These are phyloP conservation scores for Rhodotorula sp. DNA, from an alignment of 1,284 basidiomycete species.

Conservation along the genomic window DNA sequence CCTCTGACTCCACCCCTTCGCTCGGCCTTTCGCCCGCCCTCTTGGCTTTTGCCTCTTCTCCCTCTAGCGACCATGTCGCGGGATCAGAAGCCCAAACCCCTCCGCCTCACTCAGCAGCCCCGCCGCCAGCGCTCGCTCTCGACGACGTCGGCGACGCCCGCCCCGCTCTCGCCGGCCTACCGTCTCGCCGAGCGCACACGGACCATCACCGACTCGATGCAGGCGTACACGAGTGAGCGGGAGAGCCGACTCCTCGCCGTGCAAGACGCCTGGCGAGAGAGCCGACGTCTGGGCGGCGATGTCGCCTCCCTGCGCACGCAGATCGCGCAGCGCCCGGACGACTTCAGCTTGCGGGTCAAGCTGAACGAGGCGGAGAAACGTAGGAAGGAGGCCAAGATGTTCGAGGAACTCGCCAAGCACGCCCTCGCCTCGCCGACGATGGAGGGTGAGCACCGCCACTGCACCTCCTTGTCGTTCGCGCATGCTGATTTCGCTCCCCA, in stretches of 20 bases:
- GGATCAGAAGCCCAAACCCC: not conserved
- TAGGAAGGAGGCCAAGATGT: not conserved
- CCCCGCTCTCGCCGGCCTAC: constrained; percentile 2
- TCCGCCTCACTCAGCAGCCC: not conserved
- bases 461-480: not conserved
- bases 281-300: not conserved
- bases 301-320: not conserved
- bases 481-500: not conserved
- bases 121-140: constrained; percentile 4
- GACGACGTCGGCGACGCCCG: not conserved
- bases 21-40: not conserved
- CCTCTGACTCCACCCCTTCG: too few relatives aligned
- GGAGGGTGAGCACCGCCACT: not conserved
- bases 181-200: not conserved
- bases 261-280: not conserved
- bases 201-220: not conserved
- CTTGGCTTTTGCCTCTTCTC: not conserved
- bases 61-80: not conserved
- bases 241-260: not conserved
- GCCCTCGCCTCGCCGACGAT: constrained; percentile 5
- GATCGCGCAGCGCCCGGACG: not conserved
- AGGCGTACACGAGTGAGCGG: not conserved
- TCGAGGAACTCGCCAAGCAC: not conserved
- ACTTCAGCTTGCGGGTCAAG: not conserved
- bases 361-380: constrained; percentile 4